These are phyloP conservation scores for Letharia columbiana DNA, from an alignment of 495 filamentous ascomycete species.

Conservation along the genomic window DNA sequence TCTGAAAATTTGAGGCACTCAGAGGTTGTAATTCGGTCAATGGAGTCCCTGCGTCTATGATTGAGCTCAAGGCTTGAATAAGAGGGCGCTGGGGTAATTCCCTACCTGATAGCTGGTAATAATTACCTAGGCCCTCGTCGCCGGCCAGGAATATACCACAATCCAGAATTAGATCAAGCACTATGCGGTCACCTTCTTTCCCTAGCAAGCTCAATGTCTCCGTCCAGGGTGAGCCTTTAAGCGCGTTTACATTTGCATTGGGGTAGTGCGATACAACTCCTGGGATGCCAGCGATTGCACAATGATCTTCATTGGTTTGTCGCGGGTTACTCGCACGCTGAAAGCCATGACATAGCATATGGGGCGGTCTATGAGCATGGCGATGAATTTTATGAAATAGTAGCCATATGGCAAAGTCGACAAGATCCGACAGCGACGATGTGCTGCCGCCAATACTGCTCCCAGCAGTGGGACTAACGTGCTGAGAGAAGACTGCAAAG, in stretches of 20 bases:
- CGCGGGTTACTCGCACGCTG: conserved; percentile 33
- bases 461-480: conserved; percentile 17
- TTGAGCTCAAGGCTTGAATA: neutral
- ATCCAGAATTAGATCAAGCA: conserved; percentile 70
- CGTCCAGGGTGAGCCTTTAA: conserved; percentile 68
- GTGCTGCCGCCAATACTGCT: conserved; percentile 10
- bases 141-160: conserved; percentile 69
- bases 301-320: conserved; percentile 27
- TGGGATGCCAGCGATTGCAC: conserved; percentile 37
- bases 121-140: conserved; percentile 49
- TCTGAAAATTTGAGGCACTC: conserved; percentile 5
- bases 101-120: conserved; percentile 72
- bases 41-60: conserved; percentile 35
- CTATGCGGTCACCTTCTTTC: conserved; percentile 67
- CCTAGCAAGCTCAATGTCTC: conserved; percentile 63
- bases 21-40: conserved; percentile 38
- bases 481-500: conserved; percentile 62
- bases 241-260: conserved; percentile 58
- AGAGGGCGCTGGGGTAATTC: conserved; percentile 5
- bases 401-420: conserved; percentile 73
- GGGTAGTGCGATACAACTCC: conserved; percentile 48
- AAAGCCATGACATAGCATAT: conserved; percentile 75
- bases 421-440: conserved; percentile 46
- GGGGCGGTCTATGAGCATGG: conserved; percentile 47
- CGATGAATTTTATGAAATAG: conserved; percentile 54